These are phyloP conservation scores for Xanthoparmelia taractica DNA, from an alignment of 495 filamentous ascomycete species.

Conservation along the genomic window DNA sequence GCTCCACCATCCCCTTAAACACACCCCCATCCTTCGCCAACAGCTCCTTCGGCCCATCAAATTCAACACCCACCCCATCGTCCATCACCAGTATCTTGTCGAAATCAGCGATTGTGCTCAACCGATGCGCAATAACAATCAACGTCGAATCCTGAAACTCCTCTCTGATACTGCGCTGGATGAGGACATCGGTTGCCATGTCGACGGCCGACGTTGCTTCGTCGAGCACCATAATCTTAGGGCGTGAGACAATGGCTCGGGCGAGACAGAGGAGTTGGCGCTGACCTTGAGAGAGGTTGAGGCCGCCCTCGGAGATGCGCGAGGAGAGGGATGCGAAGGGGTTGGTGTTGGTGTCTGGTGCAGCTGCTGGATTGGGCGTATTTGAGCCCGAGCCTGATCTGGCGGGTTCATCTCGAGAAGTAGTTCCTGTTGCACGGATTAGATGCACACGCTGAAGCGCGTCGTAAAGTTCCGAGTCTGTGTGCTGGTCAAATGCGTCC, in stretches of 20 bases:
- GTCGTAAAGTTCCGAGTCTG: constrained; percentile 62
- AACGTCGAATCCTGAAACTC: constrained; percentile 72
- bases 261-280: constrained; percentile 83
- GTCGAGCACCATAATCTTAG: constrained; percentile 82
- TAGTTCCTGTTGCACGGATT: constrained; percentile 31
- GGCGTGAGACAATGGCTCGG: constrained; percentile 70
- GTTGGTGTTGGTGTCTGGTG: constrained; percentile 47
- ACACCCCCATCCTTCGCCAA: constrained; percentile 50
- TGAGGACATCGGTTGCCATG: constrained; percentile 74
- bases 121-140: constrained; percentile 79
- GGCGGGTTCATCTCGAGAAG: constrained; percentile 32
- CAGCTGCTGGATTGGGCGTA: constrained; percentile 22
- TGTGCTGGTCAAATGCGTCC: constrained; percentile 69
- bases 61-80: constrained; percentile 66
- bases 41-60: constrained; percentile 60
- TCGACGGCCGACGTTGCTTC: constrained; percentile 88
- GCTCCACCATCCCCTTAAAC: constrained; percentile 66
- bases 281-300: constrained; percentile 81
- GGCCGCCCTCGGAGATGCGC: constrained; percentile 64
- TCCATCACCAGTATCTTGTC: constrained; percentile 77
- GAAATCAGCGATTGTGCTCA: constrained; percentile 82
- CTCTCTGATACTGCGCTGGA: constrained; percentile 73
- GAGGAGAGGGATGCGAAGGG: constrained; percentile 53
- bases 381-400: constrained; percentile 26
- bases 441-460: constrained; percentile 73